Conservation (phyloP, 768 basidiomycete species). For the Tubosaeta sp. region DNA sequence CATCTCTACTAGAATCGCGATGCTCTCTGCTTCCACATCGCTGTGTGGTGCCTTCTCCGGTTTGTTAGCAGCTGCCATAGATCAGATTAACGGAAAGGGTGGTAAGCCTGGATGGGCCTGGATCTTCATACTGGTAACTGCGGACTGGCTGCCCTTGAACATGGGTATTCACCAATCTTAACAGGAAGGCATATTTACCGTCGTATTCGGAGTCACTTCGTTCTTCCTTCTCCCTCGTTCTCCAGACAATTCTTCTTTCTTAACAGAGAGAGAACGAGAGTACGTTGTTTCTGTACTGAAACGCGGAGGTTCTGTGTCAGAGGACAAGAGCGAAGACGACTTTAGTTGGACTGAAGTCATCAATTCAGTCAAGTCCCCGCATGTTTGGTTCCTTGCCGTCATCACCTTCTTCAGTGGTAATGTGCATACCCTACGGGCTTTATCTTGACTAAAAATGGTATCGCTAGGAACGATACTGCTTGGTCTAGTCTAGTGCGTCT, state of each 20-base stretch:
- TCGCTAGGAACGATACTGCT: slow-evolving; percentile 13
- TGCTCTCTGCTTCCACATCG: slow-evolving; percentile 42
- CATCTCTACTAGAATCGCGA: slow-evolving; percentile 29
- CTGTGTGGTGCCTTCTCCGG: slow-evolving; percentile 62
- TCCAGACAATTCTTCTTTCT: slow-evolving; percentile 44
- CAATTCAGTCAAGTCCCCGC: slow-evolving; percentile 45
- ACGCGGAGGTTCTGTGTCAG: slow-evolving; percentile 28
- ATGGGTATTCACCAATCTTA: neutral
- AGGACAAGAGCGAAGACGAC: slow-evolving; percentile 39
- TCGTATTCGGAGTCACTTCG: slow-evolving; percentile 47
- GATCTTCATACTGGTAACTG: slow-evolving; percentile 50
- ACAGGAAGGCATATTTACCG: slow-evolving; percentile 60
- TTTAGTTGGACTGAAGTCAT: slow-evolving; percentile 59
- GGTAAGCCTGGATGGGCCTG: slow-evolving; percentile 59
- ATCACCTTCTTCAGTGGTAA: slow-evolving; percentile 51
- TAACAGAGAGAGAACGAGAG: slow-evolving; percentile 45
- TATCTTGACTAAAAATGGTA: neutral
- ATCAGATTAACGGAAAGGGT: slow-evolving; percentile 46
- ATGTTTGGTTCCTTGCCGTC: slow-evolving; percentile 49
- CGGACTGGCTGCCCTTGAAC: neutral
- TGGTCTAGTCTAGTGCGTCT: slow-evolving; percentile 23
- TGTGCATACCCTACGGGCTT: slow-evolving; percentile 8
- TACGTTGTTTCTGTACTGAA: slow-evolving; percentile 36
- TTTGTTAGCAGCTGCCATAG: slow-evolving; percentile 55
- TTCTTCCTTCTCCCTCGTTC: slow-evolving; percentile 48